Base-by-base conservation (phyloP, 139 green algal species). In the Volvox reticuliferus region DNA sequence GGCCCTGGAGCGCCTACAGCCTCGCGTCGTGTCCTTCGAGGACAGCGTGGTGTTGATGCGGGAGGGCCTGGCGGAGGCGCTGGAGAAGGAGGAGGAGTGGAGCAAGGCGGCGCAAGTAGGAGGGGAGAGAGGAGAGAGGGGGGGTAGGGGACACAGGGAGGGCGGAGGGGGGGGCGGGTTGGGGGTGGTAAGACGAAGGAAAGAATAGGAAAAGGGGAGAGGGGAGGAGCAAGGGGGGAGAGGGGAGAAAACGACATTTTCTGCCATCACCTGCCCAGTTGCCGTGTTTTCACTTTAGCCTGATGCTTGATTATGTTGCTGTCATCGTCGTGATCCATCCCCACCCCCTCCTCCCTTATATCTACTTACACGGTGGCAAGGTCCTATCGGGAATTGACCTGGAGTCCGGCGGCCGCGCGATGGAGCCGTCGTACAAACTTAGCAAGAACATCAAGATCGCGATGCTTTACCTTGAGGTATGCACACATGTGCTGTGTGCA, bases 391-490 rank as follows among this genome's bases (percentile, higher is more conserved):
- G 98, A 33, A 99, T 99, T 50, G 97, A 99, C 92, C 91, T 98
- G 12, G 97, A 99, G 89, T 96, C 93, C 61, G 94, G 97, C 87
- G 62, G 87, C 9, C 75, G 87, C 0, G 61, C 75, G 1, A 13
- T 97, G 67, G 95, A 98, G 62, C 75, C 92, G 6, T 85, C 93
- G 88, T 99, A 99, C 95, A 98, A 98, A 93, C 95, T 99, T 68
- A 63, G 50, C 30, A 98, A 98, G 90, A 97, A 97, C 92, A 95
- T 99, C 69, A 97, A 98, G 87, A 99, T 99, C 22, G 97, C 98
- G 0, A 98, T 98, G 95, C 96, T 99, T 81, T 99, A 98, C 90
- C 96, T 99, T 62, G 87, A 91, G 86, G 86, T 90, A 19, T 19
- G 75, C 50, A 36, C n/a, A 80, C 26, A 80, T 50, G 20, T 9